Percentiles rank a stretch among this genome's conserved stretches.
These are phyloP conservation scores for Trematosphaeria pertusa DNA, from an alignment of 2,329 filamentous ascomycete species.

Conservation along the genomic window DNA sequence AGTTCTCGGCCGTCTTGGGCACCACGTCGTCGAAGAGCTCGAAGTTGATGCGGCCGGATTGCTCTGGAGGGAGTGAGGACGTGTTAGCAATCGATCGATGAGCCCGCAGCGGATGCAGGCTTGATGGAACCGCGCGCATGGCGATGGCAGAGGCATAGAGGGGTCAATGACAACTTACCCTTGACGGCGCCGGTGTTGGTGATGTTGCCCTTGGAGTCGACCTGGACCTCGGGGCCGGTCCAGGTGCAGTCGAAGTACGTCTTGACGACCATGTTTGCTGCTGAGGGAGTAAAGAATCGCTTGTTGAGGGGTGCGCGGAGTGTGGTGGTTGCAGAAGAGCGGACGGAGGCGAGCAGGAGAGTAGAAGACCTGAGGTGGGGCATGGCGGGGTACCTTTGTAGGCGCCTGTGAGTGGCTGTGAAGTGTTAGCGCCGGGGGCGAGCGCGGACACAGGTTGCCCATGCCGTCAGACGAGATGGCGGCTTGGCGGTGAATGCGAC, in stretches of 20 bases:
- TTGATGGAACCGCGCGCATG: slow-evolving; percentile 14
- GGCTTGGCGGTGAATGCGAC: slow-evolving; percentile 14
- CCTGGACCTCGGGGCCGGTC: slow-evolving; percentile 74
- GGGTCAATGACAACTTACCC: slow-evolving; percentile 59
- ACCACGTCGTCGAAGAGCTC: slow-evolving; percentile 84
- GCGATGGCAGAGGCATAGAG: slow-evolving; percentile 5
- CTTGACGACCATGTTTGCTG: slow-evolving; percentile 77
- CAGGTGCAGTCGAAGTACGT: slow-evolving; percentile 77
- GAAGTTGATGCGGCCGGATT: slow-evolving; percentile 84
- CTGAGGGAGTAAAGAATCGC: slow-evolving; percentile 68
- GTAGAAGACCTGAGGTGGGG: slow-evolving; percentile 41
- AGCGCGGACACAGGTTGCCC: background rate
- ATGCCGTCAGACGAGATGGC: slow-evolving; percentile 19
- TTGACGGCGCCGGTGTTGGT: slow-evolving; percentile 55
- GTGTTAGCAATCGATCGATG: slow-evolving; percentile 27
- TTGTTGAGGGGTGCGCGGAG: slow-evolving; percentile 49
- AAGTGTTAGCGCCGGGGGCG: slow-evolving; percentile 22
- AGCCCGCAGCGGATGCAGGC: slow-evolving; percentile 10
- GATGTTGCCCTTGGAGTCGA: slow-evolving; percentile 62
- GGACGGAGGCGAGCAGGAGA: slow-evolving; percentile 43
- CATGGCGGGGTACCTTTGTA: slow-evolving; percentile 50
- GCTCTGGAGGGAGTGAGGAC: slow-evolving; percentile 61
- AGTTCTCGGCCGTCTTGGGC: slow-evolving; percentile 88
- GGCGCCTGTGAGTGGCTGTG: slow-evolving; percentile 20
- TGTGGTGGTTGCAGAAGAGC: slow-evolving; percentile 34